Conservation (phyloP, 306 rosid species). For the Cucurbita moschata region DNA sequence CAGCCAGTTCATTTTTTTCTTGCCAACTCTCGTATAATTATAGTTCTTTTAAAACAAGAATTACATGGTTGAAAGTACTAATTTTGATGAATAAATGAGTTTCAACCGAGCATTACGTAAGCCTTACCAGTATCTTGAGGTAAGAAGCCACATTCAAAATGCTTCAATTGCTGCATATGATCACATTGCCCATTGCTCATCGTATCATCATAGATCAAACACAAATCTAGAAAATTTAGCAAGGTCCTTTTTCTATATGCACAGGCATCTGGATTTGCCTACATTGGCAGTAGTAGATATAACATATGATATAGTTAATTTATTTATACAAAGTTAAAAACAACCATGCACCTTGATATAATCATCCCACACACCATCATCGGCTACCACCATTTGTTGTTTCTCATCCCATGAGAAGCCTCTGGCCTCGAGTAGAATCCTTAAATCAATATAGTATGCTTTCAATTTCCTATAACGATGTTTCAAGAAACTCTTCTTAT, state of each 20-base stretch:
- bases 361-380: conserved; percentile 28
- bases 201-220: conserved; percentile 24
- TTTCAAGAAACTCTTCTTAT: conserved; percentile 26
- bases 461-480: conserved; percentile 22
- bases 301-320: conserved; percentile 5
- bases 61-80: neutral
- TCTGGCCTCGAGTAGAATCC: conserved; percentile 20
- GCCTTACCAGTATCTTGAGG: conserved; percentile 9
- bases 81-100: neutral
- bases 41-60: neutral
- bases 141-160: conserved; percentile 11
- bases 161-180: conserved; percentile 18
- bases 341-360: conserved; percentile 26
- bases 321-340: neutral
- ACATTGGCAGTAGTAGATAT: conserved; percentile 16
- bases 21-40: neutral
- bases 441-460: conserved; percentile 26
- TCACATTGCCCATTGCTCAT: conserved; percentile 20
- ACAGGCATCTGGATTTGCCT: conserved; percentile 33
- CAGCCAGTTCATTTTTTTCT: neutral
- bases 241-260: conserved; percentile 30
- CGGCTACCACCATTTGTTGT: conserved; percentile 32
- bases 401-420: conserved; percentile 43
- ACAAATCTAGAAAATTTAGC: conserved; percentile 29
- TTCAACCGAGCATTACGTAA: neutral